Conservation (phyloP, 202 grass and related monocot genomes). For the Schoenoplectus tabernaemontani region DNA sequence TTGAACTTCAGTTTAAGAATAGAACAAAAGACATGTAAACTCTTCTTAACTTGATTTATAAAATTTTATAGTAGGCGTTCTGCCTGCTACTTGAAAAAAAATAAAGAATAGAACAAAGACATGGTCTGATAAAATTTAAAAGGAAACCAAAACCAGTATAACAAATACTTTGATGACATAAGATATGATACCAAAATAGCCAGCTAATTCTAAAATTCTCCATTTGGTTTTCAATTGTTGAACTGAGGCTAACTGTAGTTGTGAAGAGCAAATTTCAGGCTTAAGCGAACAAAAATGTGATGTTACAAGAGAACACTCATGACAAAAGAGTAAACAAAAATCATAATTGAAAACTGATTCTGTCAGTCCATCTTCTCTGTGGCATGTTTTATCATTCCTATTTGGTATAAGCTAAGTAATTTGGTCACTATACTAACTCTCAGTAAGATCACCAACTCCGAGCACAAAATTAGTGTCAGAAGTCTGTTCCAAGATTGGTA, state of each 20-base stretch:
- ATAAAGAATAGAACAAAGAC: neutral
- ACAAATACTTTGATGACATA: no score
- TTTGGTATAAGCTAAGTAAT: neutral
- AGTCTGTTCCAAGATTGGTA: neutral
- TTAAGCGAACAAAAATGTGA: neutral
- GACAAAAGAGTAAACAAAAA: neutral
- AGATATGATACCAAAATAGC: neutral
- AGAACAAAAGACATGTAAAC: no score
- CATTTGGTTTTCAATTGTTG: neutral
- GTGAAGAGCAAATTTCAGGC: neutral
- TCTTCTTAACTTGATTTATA: no score
- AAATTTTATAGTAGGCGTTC: no score
- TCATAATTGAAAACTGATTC: neutral
- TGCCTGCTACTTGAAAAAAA: no score
- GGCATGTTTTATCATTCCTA: neutral
- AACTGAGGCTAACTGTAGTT: neutral
- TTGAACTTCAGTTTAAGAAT: neutral
- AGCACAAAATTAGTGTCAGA: neutral
- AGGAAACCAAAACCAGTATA: neutral
- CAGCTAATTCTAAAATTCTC: neutral
- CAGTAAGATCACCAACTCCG: neutral
- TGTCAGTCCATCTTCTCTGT: no score
- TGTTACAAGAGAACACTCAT: neutral
- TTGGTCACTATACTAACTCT: neutral
- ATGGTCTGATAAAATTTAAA: neutral